A percentile compares a stretch with the other conserved stretches of the same genome.
Conservation (phyloP, 2,329 filamentous ascomycete genomes). For the Diaporthe caulivora region DNA sequence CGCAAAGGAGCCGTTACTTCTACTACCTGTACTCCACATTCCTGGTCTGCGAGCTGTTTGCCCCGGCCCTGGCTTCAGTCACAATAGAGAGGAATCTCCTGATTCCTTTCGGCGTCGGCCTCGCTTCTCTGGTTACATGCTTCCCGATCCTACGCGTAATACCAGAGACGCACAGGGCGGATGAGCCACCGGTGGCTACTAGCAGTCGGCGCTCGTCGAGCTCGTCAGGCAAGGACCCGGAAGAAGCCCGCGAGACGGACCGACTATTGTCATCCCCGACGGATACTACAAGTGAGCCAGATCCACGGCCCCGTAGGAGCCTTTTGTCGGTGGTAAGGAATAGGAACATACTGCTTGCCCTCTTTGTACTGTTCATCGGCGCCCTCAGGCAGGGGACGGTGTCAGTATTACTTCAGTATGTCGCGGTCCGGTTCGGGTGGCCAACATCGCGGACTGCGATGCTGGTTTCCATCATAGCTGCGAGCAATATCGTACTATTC, state of each 20-base stretch:
- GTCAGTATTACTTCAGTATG: constrained; percentile 38
- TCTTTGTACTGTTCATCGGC: constrained; percentile 39
- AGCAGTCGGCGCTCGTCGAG: constrained; percentile 15
- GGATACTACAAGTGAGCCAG: neutral
- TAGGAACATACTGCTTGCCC: constrained; percentile 35
- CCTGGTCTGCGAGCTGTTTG: constrained; percentile 39
- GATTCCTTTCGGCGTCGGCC: constrained; percentile 37
- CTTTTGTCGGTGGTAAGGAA: constrained; percentile 24
- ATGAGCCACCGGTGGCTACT: too few species aligned
- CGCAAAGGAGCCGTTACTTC: constrained; percentile 39
- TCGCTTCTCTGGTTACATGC: constrained; percentile 28
- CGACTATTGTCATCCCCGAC: constrained; percentile 8
- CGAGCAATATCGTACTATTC: constrained; percentile 39
- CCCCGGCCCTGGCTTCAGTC: constrained; percentile 34
- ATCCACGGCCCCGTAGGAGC: neutral
- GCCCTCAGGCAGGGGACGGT: constrained; percentile 37
- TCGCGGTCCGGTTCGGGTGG: constrained; percentile 39
- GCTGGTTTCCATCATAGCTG: constrained; percentile 38
- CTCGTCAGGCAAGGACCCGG: constrained; percentile 30
- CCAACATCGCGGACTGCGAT: constrained; percentile 37
- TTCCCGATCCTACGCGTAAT: constrained; percentile 34
- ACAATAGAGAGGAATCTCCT: constrained; percentile 36
- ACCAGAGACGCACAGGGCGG: constrained; percentile 36
- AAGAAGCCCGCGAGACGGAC: constrained; percentile 35
- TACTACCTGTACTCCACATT: constrained; percentile 40